A percentile compares a stretch with the other conserved stretches of the same genome.
Evolutionary conservation across 1,284 basidiomycete genomes (phyloP).

Genomic region (Meripilus lineatus): DNA sequence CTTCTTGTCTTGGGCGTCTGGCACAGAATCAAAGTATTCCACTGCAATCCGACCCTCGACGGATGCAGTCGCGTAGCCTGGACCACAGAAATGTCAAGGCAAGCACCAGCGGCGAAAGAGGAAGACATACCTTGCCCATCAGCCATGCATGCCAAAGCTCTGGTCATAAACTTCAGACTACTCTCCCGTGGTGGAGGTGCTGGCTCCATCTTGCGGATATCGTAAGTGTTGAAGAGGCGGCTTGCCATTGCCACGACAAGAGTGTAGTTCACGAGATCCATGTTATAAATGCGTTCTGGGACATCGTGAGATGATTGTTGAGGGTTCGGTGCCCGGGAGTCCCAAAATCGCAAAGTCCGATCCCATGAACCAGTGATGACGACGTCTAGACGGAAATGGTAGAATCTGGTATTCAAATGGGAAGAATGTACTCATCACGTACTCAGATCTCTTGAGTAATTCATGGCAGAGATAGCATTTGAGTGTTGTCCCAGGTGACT

Average conservation of each 20-base stretch:
- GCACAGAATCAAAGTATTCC: conserved; percentile 89
- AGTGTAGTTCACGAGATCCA: conserved; percentile 69
- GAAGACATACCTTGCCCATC: conserved; percentile 75
- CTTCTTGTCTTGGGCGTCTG: conserved; percentile 79
- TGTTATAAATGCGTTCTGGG: conserved; percentile 81
- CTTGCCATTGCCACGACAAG: conserved; percentile 91
- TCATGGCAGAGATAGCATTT: conserved; percentile 61
- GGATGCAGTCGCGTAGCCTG: conserved; percentile 90
- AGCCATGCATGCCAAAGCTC: conserved; percentile 87
- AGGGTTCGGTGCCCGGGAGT: conserved; percentile 58
- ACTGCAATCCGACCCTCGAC: conserved; percentile 97
- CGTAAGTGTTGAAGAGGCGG: conserved; percentile 84
- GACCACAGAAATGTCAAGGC: neutral
- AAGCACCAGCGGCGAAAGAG: neutral
- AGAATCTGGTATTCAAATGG: conserved; percentile 2
- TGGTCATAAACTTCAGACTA: conserved; percentile 93
- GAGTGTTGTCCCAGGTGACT: conserved; percentile 63
- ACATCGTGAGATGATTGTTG: conserved; percentile 63
- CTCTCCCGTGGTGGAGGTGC: conserved; percentile 80
- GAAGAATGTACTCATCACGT: conserved; percentile 20
- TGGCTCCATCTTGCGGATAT: conserved; percentile 69
- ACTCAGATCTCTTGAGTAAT: conserved; percentile 53
- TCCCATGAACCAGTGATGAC: conserved; percentile 92
- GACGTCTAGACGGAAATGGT: conserved; percentile 40
- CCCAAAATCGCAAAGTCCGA: conserved; percentile 83